Base-by-base conservation (phyloP, 2,329 filamentous ascomycete species). In the Talaromyces rugulosus region DNA sequence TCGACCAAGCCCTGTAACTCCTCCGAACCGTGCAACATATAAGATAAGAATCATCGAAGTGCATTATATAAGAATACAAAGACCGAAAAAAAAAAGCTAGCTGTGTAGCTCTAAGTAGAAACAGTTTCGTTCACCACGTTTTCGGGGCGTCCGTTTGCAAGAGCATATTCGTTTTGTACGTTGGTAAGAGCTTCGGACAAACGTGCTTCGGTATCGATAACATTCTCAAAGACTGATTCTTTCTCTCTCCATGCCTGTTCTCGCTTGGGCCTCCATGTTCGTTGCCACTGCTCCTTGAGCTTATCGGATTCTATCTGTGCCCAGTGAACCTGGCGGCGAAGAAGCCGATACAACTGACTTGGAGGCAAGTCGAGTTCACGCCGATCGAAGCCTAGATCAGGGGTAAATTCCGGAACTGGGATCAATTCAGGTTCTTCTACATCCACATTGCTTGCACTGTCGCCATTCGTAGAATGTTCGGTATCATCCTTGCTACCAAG, bases 291-390 rank as follows among this genome's bases (percentile, higher is more conserved):
- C 2, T 67, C 66, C 18, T 74, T 70, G n/a, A 82, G 67, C 40
- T 72, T 69, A 5, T 64, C 65, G 1, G 71, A 70, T 61, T 81
- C 80, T 50, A 80, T 71, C 64, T 80, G 75, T 1, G 79, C 79
- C 80, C 80, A 82, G 60, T 75, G 70, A 23, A 82, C 75, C 66
- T 82, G 79, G 23, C 79, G 74, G 36, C 78, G 77, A 11, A 82
- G 72, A 4, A 82, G 68, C 33, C 77, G 73, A 64, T 77, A 81
- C 28, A 81, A 73, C 53, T 81, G 74, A 14, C 72, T 74, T 2
- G 77, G 74, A 36, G 70, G 72, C 52, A 82, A 72, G 16, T 69
- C 64, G 16, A 80, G 72, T 63, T 82, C 80, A 53, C 77, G 73
- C 11, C 75, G 73, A 58, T 80, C 78, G 66, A 79, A 78, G 14